Evolutionary conservation across 305 asterid species (phyloP), one percentile per base, ranked within the genome.

Genomic region (Euphrasia arctica): DNA sequence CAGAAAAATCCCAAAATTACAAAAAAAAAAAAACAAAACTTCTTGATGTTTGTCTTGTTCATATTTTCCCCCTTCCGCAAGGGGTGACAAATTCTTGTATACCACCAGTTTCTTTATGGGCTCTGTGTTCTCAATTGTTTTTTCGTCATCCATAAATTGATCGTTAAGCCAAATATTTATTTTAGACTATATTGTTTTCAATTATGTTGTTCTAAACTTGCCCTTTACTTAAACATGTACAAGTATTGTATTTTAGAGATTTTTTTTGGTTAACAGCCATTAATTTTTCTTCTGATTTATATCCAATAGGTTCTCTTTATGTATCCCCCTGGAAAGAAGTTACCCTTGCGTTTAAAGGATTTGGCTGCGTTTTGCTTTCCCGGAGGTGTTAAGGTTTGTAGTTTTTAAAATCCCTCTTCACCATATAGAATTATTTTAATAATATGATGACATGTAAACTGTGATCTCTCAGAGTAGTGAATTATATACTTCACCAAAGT

Each of bases 361-460:
- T 78, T 92, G 78, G 92, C 98, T 71, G 83, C 94, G 31, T 92
- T 92, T 77, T 87, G 98, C 88, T 92, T 92, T 78, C 98, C 98
- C 58, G 85, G 78, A 69, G 97, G 97, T 74, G 93, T 92, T 58
- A 79, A 85, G 98, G 98, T 89, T 51, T 36, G 80, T 75, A 64
- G 62, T 58, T 71, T 50, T 67, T 43, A 57, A 70, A 52, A 32
- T 47, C 56, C 52, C 31, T 72, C 25, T n/a, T 42, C 49, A 54
- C 58, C 70, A 36, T 43, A 55, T 70, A 52, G 36, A 42, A 51
- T 54, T 45, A 66, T 52, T 43, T 43, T 3, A 41, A 29, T 43
- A 34, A 54, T 63, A 60, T 31, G 54, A 47, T 18, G 55, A 59
- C 50, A 28, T 63, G 45, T 62, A 29, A 62, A 45, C 42, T 54